Evolutionary conservation across 352 stramenopile species (phyloP).

Genomic region (Pythium periplocum): DNA sequence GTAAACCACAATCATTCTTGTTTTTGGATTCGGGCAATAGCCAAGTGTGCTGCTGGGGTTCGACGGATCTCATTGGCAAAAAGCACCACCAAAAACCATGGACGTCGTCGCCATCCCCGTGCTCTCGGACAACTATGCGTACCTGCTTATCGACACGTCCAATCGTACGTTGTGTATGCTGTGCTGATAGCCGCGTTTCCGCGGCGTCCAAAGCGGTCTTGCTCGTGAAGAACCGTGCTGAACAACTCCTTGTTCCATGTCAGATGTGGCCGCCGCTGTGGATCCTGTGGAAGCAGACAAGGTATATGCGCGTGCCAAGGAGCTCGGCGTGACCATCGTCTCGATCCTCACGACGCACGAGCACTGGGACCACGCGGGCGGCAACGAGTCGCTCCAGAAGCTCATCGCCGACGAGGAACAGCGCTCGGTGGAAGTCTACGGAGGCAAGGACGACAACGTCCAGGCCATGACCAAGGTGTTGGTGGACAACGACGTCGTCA

Average conservation of each 20-base stretch:
- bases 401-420: constrained; percentile 31
- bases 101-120: constrained; percentile 79
- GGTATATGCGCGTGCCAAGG: constrained; percentile 58
- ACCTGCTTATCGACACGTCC: constrained; percentile 71
- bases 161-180: constrained; percentile 20
- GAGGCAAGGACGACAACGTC: constrained; percentile 62
- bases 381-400: constrained; percentile 68
- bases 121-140: constrained; percentile 91
- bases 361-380: constrained; percentile 88
- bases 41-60: too few species aligned
- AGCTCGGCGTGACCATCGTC: constrained; percentile 61
- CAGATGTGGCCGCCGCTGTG: constrained; percentile 67
- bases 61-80: too few species aligned
- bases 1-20: neutral
- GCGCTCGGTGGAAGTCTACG: constrained; percentile 59
- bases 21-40: too few species aligned
- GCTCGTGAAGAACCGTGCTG: too few species aligned
- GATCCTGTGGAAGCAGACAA: constrained; percentile 86
- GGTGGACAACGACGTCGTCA: constrained; percentile 51
- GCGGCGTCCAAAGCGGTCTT: too few species aligned
- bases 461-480: constrained; percentile 54
- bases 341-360: constrained; percentile 90
- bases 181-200: too few species aligned
- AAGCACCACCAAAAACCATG: constrained; percentile 19
- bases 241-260: constrained; percentile 7